Conservation (phyloP, 2,329 filamentous ascomycete species). For the Nannizziopsis arthrosporioides region DNA sequence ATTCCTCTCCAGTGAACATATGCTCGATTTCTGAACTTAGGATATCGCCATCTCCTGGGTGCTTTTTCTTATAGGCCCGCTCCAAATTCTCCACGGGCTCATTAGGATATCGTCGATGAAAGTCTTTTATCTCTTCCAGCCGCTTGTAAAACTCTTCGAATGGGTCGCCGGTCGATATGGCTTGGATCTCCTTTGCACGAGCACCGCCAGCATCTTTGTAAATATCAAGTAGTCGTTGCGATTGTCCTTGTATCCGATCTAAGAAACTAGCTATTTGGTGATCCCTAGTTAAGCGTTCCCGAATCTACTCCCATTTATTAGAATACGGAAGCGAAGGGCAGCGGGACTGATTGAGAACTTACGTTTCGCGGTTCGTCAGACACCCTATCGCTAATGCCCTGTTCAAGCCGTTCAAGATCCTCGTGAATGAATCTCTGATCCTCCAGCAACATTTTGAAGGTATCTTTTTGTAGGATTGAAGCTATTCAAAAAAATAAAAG, state of each 20-base stretch:
- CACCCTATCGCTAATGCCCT: constrained; percentile 80
- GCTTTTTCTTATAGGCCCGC: constrained; percentile 68
- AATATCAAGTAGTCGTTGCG: constrained; percentile 64
- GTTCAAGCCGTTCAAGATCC: constrained; percentile 90
- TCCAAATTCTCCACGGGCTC: constrained; percentile 93
- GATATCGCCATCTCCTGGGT: constrained; percentile 52
- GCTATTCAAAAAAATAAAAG: too few relatives aligned
- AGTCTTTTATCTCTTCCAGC: constrained; percentile 66
- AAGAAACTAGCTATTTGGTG: constrained; percentile 85
- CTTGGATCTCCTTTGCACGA: constrained; percentile 67
- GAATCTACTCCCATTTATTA: constrained; percentile 47
- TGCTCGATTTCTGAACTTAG: constrained; percentile 63
- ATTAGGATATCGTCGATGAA: constrained; percentile 84
- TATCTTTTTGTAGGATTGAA: too few relatives aligned
- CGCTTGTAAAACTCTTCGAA: constrained; percentile 89
- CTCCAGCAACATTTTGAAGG: constrained; percentile 63
- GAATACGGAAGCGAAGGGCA: constrained; percentile 2
- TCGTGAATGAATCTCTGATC: constrained; percentile 90
- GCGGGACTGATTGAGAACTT: constrained; percentile 28
- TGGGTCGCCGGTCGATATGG: constrained; percentile 71
- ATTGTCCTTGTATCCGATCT: constrained; percentile 77
- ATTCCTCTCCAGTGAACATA: constrained; percentile 93
- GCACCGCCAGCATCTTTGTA: constrained; percentile 68
- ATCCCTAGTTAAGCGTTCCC: constrained; percentile 78
- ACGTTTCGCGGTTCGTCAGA: constrained; percentile 81